phyloP scores from a whole-genome alignment of 2,329 filamentous ascomycete genomes.

The Neonectria faginata region DNA sequence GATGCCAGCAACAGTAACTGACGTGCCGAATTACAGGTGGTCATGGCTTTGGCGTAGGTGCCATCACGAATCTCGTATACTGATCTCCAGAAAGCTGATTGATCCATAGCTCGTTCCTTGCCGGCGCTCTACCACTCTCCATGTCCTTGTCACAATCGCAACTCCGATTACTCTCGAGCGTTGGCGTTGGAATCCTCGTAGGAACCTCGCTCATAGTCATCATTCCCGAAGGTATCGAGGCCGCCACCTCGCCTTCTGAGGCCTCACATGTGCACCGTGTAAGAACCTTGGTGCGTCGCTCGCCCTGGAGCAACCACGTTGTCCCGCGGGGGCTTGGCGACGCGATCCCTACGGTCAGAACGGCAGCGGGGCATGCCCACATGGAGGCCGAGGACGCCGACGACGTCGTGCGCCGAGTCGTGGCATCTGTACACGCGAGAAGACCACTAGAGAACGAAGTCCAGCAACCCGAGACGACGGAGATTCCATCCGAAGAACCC shows the following conservation, averaged over 20 bases:
- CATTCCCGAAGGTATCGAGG: constrained; percentile 95
- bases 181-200: constrained; percentile 93
- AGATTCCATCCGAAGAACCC: constrained; percentile 28
- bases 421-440: constrained; percentile 24
- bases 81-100: constrained; percentile 33
- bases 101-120: constrained; percentile 83
- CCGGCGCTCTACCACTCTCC: constrained; percentile 89
- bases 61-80: constrained; percentile 27
- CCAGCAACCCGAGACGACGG: constrained; percentile 29
- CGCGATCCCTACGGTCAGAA: constrained; percentile 37
- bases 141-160: constrained; percentile 89
- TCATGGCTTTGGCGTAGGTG: constrained; percentile 70
- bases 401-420: constrained; percentile 33
- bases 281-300: constrained; percentile 49
- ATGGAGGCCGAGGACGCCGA: constrained; percentile 27
- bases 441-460: constrained; percentile 31
- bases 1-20: constrained; percentile 33
- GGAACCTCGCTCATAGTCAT: constrained; percentile 97
- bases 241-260: constrained; percentile 74
- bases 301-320: constrained; percentile 46
- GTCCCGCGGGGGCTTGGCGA: constrained; percentile 43
- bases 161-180: constrained; percentile 87
- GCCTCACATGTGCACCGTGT: constrained; percentile 53
- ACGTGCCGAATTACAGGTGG: constrained; percentile 53
- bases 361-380: constrained; percentile 21